Evolutionary conservation across 257 asterid species (phyloP), one percentile per base, ranked within the genome.

Genomic region (Orobanche coerulescens): DNA sequence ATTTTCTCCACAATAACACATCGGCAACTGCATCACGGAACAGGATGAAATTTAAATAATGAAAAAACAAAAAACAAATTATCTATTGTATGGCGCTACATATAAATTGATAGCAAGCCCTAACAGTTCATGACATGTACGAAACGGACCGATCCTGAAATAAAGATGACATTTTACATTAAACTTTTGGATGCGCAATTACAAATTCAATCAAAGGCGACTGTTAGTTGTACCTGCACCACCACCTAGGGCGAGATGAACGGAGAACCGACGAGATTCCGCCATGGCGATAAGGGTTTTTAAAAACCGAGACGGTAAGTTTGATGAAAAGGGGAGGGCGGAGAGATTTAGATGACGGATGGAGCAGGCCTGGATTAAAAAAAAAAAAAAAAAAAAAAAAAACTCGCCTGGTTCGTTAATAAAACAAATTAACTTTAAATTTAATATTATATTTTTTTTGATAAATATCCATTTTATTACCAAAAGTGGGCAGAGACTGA

Each of bases 1-100:
- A 75, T 48, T 76, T 82, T 73, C 65, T 89, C 99, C 99, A 93
- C 77, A 83, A 65, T 56, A 93, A 54, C 65, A 84, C 79, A 68
- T 93, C 96, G 13, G 95, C 95, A 75, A 81, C 98, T 92, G 96
- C 81, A 73, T 58, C 53, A 67, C 26, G 15, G 26, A 15, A 23
- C 8, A 30, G 15, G 22, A 13, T 51, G 52, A 25, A 19, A 46
- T n/a, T n/a, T n/a, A n/a, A n/a, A n/a, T n/a, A n/a, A 13, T 51
- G 52, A 25, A 19, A 46, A 14, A 46, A 1, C 3, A 42, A 37
- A 37, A 13, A 19, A 18, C 28, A 11, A 34, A 18, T 23, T 53
- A 48, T 56, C 23, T 18, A 22, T 28, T 28, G 18, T 39, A 50
- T 13, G 16, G 31, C 34, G 43, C 33, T 34, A 51, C 16, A 69